A percentile compares a stretch with the other conserved stretches of the same genome.
These are phyloP conservation scores for Paramecium primaurelia DNA, from an alignment of 73 alveolate genomes.

Conservation along the genomic window DNA sequence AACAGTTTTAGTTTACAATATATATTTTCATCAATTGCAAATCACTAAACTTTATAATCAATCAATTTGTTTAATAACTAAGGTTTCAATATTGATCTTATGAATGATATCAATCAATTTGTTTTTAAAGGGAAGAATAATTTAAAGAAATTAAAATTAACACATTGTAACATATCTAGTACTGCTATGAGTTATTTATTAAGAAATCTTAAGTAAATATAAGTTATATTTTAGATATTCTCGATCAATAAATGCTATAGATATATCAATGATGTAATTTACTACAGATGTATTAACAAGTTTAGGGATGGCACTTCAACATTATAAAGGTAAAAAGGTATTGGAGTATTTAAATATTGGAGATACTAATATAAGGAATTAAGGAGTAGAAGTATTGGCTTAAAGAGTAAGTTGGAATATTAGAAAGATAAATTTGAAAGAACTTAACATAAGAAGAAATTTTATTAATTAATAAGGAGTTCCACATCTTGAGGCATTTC, in stretches of 20 bases:
- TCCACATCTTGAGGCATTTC: background rate
- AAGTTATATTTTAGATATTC: background rate
- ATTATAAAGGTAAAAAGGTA: background rate
- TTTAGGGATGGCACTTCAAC: background rate
- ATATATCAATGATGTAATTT: conserved; percentile 10
- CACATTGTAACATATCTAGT: conserved; percentile 23
- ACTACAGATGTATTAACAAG: conserved; percentile 26
- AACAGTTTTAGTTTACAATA: conserved; percentile 22
- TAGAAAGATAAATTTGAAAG: background rate
- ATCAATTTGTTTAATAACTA: background rate
- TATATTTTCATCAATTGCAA: background rate
- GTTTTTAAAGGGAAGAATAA: conserved; percentile 12
- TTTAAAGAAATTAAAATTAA: background rate
- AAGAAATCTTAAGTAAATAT: background rate
- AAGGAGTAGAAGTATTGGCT: background rate
- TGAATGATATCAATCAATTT: background rate
- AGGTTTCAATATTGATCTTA: conserved; percentile 15
- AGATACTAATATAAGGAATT: background rate
- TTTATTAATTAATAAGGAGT: background rate
- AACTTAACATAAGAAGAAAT: background rate
- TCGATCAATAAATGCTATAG: background rate
- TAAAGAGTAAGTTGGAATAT: conserved; percentile 36
- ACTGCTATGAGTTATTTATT: background rate
- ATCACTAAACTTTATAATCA: background rate
- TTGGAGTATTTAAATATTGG: background rate